These are phyloP conservation scores for Colletotrichum abscissum DNA, from an alignment of 2,329 filamentous ascomycete species.

Conservation along the genomic window DNA sequence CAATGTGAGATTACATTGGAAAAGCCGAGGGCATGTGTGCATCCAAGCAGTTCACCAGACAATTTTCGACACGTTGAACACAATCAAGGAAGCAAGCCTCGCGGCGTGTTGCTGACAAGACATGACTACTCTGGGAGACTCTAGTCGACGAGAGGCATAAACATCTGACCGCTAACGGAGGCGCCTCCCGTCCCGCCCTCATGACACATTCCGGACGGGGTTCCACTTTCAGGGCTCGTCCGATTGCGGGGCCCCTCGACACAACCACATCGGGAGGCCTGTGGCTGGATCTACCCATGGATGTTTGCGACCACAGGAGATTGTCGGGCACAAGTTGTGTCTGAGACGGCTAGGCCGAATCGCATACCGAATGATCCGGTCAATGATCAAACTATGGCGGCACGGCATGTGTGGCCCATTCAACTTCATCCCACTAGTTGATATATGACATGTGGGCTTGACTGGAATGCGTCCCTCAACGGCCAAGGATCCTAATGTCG, in stretches of 20 bases:
- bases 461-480: not conserved
- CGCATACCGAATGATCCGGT: not conserved
- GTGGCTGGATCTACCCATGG: not conserved
- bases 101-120: not conserved
- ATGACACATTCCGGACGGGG: not conserved
- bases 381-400: not conserved
- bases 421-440: not conserved
- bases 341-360: not conserved
- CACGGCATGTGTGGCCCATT: not conserved
- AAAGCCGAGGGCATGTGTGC: not conserved
- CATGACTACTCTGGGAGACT: not conserved
- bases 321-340: not conserved
- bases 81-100: not conserved
- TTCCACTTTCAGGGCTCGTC: slow-evolving; percentile 6
- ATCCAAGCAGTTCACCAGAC: not conserved
- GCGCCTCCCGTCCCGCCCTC: not conserved
- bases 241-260: slow-evolving; percentile 2
- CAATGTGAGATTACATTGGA: not conserved
- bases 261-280: not conserved
- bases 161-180: not conserved
- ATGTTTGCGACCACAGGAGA: not conserved
- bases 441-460: not conserved
- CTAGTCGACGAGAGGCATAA: not conserved
- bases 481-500: not conserved
- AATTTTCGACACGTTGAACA: not conserved